Percentiles rank a stretch among this genome's conserved stretches.
These are phyloP conservation scores for Heliocybe sulcata DNA, from an alignment of 1,284 basidiomycete genomes.

Conservation along the genomic window DNA sequence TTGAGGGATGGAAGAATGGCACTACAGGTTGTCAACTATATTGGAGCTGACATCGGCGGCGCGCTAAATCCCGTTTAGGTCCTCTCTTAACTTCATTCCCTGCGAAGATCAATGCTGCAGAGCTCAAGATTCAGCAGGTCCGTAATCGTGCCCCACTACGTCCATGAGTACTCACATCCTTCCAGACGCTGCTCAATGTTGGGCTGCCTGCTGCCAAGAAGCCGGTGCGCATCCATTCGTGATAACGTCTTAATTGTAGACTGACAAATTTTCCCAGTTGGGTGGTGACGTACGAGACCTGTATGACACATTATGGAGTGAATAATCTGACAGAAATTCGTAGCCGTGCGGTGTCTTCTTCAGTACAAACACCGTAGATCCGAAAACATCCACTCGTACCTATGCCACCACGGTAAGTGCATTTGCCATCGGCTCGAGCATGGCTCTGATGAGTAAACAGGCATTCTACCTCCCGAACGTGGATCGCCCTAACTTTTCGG, in stretches of 20 bases:
- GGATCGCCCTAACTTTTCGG: slow-evolving; percentile 14
- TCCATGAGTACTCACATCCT: background rate
- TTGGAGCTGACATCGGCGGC: too few relatives aligned
- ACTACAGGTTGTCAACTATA: slow-evolving; percentile 9
- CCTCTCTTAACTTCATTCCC: slow-evolving; percentile 16
- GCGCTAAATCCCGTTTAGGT: too few relatives aligned
- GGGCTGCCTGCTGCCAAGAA: slow-evolving; percentile 14
- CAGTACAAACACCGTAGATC: slow-evolving; percentile 17
- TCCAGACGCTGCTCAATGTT: slow-evolving; percentile 17
- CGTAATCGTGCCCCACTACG: too few relatives aligned
- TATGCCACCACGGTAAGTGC: slow-evolving; percentile 19
- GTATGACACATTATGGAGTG: background rate
- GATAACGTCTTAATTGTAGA: background rate
- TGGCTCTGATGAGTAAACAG: slow-evolving; percentile 6
- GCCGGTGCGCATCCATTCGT: slow-evolving; percentile 12
- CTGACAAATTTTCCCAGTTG: slow-evolving; percentile 12
- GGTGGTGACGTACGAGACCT: slow-evolving; percentile 17
- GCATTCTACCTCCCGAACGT: slow-evolving; percentile 19
- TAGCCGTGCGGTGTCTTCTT: slow-evolving; percentile 19
- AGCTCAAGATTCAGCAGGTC: slow-evolving; percentile 16
- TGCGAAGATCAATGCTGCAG: slow-evolving; percentile 13
- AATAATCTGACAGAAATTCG: background rate
- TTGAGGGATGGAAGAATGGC: slow-evolving; percentile 13
- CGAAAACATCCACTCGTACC: slow-evolving; percentile 17
- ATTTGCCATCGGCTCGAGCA: background rate